A percentile compares a stretch with the other conserved stretches of the same genome.
phyloP scores from a whole-genome alignment of 768 basidiomycete species.

The Leccinellum albellum region DNA sequence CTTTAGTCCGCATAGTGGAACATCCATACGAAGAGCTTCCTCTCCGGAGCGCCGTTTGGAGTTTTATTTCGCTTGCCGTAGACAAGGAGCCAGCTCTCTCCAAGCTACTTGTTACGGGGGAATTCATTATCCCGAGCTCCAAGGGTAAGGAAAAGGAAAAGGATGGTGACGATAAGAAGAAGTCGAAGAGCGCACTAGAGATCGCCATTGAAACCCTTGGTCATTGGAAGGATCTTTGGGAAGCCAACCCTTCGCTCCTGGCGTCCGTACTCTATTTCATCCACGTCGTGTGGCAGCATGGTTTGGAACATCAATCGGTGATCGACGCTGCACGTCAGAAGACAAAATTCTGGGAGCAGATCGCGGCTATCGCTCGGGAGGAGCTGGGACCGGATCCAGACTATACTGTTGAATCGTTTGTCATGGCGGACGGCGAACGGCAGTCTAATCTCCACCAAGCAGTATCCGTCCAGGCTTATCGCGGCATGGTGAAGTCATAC shows the following conservation, averaged over 20 bases:
- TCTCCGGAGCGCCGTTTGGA: slow-evolving; percentile 77
- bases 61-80: slow-evolving; percentile 74
- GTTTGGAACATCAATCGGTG: slow-evolving; percentile 61
- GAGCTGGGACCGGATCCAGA: slow-evolving; percentile 76
- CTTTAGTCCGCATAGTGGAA: slow-evolving; percentile 66
- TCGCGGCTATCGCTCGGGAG: slow-evolving; percentile 58
- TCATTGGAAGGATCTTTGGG: slow-evolving; percentile 74
- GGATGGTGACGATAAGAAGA: slow-evolving; percentile 27
- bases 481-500: slow-evolving; percentile 66
- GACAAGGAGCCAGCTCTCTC: slow-evolving; percentile 86
- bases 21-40: slow-evolving; percentile 77
- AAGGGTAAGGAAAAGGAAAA: slow-evolving; percentile 38
- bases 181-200: slow-evolving; percentile 55
- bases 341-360: slow-evolving; percentile 63
- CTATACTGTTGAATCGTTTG: slow-evolving; percentile 51
- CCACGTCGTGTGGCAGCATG: slow-evolving; percentile 76
- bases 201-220: slow-evolving; percentile 63
- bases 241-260: slow-evolving; percentile 70
- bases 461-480: slow-evolving; percentile 62
- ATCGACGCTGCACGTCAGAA: slow-evolving; percentile 57
- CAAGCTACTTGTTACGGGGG: slow-evolving; percentile 72
- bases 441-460: slow-evolving; percentile 59
- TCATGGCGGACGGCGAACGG: slow-evolving; percentile 32
- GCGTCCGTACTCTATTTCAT: slow-evolving; percentile 73
- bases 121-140: slow-evolving; percentile 49